These are phyloP conservation scores for Metschnikowia orientalis DNA, from an alignment of 805 yeast species.

Conservation along the genomic window DNA sequence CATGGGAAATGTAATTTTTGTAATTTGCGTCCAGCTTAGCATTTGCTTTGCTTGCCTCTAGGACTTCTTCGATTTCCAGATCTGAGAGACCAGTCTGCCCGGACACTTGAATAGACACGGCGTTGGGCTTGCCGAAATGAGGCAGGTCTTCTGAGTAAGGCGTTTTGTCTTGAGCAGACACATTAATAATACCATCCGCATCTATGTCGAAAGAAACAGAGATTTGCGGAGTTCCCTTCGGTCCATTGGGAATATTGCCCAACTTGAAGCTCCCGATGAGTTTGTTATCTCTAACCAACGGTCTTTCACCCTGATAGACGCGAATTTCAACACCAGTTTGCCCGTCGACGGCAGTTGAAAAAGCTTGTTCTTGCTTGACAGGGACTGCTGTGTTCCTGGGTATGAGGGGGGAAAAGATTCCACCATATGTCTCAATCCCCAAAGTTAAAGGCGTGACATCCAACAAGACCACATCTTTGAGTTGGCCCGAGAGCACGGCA, in stretches of 20 bases:
- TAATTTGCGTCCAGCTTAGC: slow-evolving; percentile 56
- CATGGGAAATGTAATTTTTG: slow-evolving; percentile 63
- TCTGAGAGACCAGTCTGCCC: slow-evolving; percentile 60
- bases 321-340: slow-evolving; percentile 80
- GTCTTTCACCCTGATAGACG: slow-evolving; percentile 79
- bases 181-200: slow-evolving; percentile 70
- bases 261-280: slow-evolving; percentile 70
- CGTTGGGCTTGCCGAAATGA: slow-evolving; percentile 42
- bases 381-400: slow-evolving; percentile 78
- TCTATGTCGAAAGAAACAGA: slow-evolving; percentile 74
- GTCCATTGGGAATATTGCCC: slow-evolving; percentile 67
- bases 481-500: slow-evolving; percentile 25
- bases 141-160: slow-evolving; percentile 34
- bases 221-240: slow-evolving; percentile 78
- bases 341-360: slow-evolving; percentile 79
- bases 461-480: slow-evolving; percentile 24
- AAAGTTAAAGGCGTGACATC: slow-evolving; percentile 27
- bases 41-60: slow-evolving; percentile 62
- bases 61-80: slow-evolving; percentile 58
- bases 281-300: slow-evolving; percentile 73
- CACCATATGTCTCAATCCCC: slow-evolving; percentile 84
- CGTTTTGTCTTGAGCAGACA: slow-evolving; percentile 53
- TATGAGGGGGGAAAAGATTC: slow-evolving; percentile 73
- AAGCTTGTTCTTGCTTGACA: slow-evolving; percentile 65
- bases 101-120: slow-evolving; percentile 47